phyloP scores from a whole-genome alignment of 1,284 basidiomycete species.

The Leccinum pachyderme region DNA sequence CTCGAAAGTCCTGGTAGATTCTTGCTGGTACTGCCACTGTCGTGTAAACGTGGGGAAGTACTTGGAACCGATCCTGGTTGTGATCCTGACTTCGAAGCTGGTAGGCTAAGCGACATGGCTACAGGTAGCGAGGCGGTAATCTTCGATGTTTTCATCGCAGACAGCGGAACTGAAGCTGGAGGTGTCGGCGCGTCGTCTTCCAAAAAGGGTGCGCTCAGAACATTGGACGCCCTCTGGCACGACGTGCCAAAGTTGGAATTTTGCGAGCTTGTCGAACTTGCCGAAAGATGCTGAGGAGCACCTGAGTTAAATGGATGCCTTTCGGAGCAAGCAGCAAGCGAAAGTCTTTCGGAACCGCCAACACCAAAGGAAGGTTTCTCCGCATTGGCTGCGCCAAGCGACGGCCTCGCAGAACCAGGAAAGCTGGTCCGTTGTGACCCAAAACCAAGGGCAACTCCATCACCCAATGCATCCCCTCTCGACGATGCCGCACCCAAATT shows the following conservation, averaged over 20 bases:
- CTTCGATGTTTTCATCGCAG: conserved; percentile 7
- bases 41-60: conserved; percentile 9
- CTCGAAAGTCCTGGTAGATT: conserved; percentile 16
- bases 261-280: conserved; percentile 15
- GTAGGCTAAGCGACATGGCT: conserved; percentile 16
- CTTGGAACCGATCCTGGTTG: conserved; percentile 7
- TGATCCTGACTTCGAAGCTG: conserved; percentile 11
- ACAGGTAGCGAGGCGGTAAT: conserved; percentile 11
- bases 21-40: not conserved
- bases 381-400: conserved; percentile 20
- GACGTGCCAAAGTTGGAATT: conserved; percentile 13
- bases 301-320: conserved; percentile 8
- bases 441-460: conserved; percentile 17
- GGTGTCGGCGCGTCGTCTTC: conserved; percentile 19
- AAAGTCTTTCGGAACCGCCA: conserved; percentile 17
- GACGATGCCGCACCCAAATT: conserved; percentile 22
- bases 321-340: conserved; percentile 15
- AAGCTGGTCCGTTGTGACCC: conserved; percentile 24
- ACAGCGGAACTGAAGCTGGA: conserved; percentile 8
- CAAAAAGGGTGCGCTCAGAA: conserved; percentile 8
- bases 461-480: conserved; percentile 19
- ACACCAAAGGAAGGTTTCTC: conserved; percentile 18
- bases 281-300: conserved; percentile 18
- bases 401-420: conserved; percentile 19
- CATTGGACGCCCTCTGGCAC: conserved; percentile 12